Percentiles rank a stretch among this genome's conserved stretches.
These are phyloP conservation scores for Globisporangium heterothallicum DNA, from an alignment of 352 stramenopile species.

Conservation along the genomic window DNA sequence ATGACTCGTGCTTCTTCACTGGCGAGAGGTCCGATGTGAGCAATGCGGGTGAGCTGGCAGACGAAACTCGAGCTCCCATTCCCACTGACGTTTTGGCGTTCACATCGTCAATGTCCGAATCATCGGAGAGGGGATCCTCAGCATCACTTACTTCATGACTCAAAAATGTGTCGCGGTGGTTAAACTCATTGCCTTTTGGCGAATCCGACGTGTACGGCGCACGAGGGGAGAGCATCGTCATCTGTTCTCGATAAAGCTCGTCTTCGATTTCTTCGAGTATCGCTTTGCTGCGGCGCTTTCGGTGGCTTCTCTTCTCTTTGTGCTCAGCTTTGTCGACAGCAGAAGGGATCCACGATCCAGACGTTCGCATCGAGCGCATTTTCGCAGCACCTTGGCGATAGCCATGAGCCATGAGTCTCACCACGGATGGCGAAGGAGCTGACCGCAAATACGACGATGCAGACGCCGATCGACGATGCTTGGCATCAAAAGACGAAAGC, in stretches of 20 bases:
- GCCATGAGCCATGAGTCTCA: conserved; percentile 28
- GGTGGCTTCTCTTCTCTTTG: not conserved
- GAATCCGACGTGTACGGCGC: not conserved
- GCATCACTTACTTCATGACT: conserved; percentile 3
- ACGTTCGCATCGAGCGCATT: conserved; percentile 11
- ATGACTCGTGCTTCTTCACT: conserved; percentile 1
- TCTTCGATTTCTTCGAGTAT: conserved; percentile 16
- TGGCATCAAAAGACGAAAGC: conserved; percentile 24
- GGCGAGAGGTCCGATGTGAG: conserved; percentile 1
- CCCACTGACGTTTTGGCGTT: not conserved
- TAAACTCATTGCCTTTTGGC: conserved; percentile 3
- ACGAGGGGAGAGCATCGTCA: not conserved
- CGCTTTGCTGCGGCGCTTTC: conserved; percentile 8
- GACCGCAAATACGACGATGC: conserved; percentile 32
- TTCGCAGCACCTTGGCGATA: conserved; percentile 31
- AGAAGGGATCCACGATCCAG: not conserved
- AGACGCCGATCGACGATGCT: conserved; percentile 21
- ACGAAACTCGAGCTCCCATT: not conserved
- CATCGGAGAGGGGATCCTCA: not conserved
- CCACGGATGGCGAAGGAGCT: conserved; percentile 16
- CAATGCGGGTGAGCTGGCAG: not conserved
- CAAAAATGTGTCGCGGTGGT: conserved; percentile 1
- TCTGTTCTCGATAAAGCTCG: conserved; percentile 5
- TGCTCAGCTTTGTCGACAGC: not conserved
- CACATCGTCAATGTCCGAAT: not conserved